Evolutionary conservation across 495 filamentous ascomycete genomes (phyloP), one percentile per base, ranked within the genome.

Genomic region (Penicillium waksmanii): DNA sequence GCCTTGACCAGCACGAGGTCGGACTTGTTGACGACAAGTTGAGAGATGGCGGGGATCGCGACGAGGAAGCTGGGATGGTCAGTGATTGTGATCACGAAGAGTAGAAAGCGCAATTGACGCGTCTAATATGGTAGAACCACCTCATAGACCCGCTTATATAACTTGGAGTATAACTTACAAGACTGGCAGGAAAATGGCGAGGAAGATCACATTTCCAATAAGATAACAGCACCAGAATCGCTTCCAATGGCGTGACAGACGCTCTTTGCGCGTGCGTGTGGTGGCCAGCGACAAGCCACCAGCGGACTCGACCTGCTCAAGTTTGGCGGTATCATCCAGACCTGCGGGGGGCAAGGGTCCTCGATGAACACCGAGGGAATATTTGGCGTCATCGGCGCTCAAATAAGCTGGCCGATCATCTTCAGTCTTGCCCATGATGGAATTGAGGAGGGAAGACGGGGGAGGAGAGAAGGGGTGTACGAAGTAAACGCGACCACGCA

Each of bases 201-300:
- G 52, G 57, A 69, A 69, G 35, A 66, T 66, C 11, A 66, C 53
- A 62, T 66, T 66, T 21, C 63, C 63, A 35, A 66, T 49, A 8
- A 62, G 44, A 23, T 66, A 77, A 62, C 52, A 74, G 71, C 69
- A 77, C 74, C 74, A 78, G 61, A 77, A 78, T n/a, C 75, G 71
- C 43, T 66, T 68, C 65, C 73, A 78, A 61, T 78, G 75, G 19
- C 68, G 69, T 3, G 66, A 55, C 2, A 75, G 42, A n/a, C 62
- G 69, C 49, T 74, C 65, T 9, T 51, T 61, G 15, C 53, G 60
- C 53, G 67, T 74, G 47, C 63, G 58, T 25, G 51, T 63, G 12
- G 64, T 71, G 33, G 68, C 72, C 17, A 77, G 54, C 5, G 73
- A 71, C 12, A 70, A 55, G 5, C 69, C 68, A 9, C 72, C 66